Evolutionary conservation across 2,329 filamentous ascomycete genomes (phyloP), one percentile per base, ranked within the genome.

Genomic region (Hypoxylon sp.): DNA sequence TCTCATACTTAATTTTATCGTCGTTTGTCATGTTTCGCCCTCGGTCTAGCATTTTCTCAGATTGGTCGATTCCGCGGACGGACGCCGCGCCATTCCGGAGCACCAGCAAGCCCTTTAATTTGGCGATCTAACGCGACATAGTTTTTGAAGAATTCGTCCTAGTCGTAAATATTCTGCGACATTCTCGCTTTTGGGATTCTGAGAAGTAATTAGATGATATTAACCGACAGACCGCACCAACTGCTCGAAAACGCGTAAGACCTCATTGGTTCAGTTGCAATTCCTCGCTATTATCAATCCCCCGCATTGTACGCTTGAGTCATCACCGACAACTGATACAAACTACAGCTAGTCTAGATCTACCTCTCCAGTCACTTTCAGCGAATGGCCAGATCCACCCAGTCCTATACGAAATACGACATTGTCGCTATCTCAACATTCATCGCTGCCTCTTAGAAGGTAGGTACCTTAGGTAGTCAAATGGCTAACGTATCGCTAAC

Each of bases 101-200:
- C 80, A 7, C 77, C 80, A 11, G 75, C 75, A 8, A 84, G 78
- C 27, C 83, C 81, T 17, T 77, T 65, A 21, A 78, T 71, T 37
- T 82, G 82, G 17, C 83, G 79, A 15, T 79, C 79, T n/a, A 83
- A 78, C 24, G 78, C 73, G 56, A 76, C 77, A 72, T 84, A 84
- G 54, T 80, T 75, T 53, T 82, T 65, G 78, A 86, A 82, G 77
- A 86, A 81, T 60, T 79, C 66, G 37, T 75, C 65, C 31, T 77
- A 71, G 65, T 84, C 81, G 72, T 84, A 83, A 53, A 83, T 78
- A 61, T 82, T 82, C 72, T 82, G 80, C 10, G 79, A 71, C 76
- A 78, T 78, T 7, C 46, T 62, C 15, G 7, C 11, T 27, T 32
- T 17, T 19, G 24, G 24, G 24, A 27, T 27, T 27, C 24, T 27